phyloP scores from a whole-genome alignment of 2,329 filamentous ascomycete species.

The Furcasterigmium furcatum region DNA sequence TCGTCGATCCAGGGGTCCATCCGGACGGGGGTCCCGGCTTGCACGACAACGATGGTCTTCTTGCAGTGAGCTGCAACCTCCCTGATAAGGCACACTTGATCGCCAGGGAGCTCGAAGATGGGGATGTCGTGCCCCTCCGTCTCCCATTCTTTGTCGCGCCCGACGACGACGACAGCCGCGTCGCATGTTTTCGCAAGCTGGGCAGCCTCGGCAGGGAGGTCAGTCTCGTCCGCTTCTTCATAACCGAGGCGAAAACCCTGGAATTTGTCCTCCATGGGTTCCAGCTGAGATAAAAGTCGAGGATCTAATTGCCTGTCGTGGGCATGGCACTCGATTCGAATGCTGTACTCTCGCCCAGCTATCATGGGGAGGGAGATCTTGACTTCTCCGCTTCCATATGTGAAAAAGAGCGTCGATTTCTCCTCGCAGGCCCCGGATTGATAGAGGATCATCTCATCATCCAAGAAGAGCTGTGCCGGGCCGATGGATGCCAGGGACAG shows the following conservation, averaged over 20 bases:
- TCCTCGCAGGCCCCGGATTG: background rate
- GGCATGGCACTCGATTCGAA: background rate
- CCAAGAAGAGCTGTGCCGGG: background rate
- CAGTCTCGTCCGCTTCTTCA: slow-evolving; percentile 8
- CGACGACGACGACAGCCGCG: slow-evolving; percentile 2
- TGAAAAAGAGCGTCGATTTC: background rate
- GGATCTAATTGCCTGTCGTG: background rate
- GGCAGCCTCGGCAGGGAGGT: slow-evolving; percentile 6
- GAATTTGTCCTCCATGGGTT: slow-evolving; percentile 1
- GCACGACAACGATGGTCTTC: slow-evolving; percentile 8
- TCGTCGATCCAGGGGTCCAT: slow-evolving; percentile 13
- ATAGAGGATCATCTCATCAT: background rate
- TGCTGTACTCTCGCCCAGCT: background rate
- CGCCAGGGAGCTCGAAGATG: background rate
- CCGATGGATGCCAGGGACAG: background rate
- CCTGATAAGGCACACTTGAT: slow-evolving; percentile 11
- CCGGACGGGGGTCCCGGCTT: slow-evolving; percentile 13
- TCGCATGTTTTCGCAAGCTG: slow-evolving; percentile 9
- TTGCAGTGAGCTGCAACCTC: slow-evolving; percentile 7
- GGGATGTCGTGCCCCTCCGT: slow-evolving; percentile 2
- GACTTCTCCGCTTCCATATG: background rate
- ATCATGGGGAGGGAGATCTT: background rate
- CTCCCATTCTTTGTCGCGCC: slow-evolving; percentile 3
- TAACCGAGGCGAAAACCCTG: slow-evolving; percentile 5
- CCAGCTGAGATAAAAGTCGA: background rate